Evolutionary conservation across 139 green algal genomes (phyloP).

Genomic region (Closterium sp.): DNA sequence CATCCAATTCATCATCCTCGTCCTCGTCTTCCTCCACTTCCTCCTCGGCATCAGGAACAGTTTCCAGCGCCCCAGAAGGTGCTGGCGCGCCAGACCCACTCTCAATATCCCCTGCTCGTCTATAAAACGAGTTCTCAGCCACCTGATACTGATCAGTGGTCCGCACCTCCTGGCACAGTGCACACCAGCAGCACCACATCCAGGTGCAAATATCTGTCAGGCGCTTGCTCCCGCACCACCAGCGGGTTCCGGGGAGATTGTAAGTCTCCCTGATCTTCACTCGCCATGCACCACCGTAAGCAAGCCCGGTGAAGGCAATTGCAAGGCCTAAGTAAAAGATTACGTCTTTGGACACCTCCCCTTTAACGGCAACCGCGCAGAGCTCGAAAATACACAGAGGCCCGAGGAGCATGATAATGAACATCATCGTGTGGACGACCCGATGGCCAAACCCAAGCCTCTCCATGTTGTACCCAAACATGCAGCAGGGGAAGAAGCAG

Average conservation of each 20-base stretch:
- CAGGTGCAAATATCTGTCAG: constrained; percentile 2
- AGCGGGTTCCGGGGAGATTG: not conserved
- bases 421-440: constrained; percentile 34
- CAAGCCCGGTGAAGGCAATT: constrained; percentile 14
- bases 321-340: not conserved
- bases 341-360: not conserved
- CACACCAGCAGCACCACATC: constrained; percentile 18
- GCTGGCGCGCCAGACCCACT: not conserved
- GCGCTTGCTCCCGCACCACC: constrained; percentile 9
- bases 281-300: constrained; percentile 26
- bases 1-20: not conserved
- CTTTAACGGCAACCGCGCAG: not conserved
- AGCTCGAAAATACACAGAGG: constrained; percentile 38
- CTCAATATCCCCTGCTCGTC: not conserved
- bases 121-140: constrained; percentile 4
- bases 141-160: constrained; percentile 31
- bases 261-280: constrained; percentile 31
- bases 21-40: not conserved
- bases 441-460: constrained; percentile 29
- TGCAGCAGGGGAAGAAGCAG: constrained; percentile 24
- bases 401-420: constrained; percentile 16
- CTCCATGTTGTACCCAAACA: constrained; percentile 35
- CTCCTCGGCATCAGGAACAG: not conserved
- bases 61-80: not conserved
- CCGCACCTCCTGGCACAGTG: constrained; percentile 38